Evolutionary conservation across 106 monocot species (phyloP).

Genomic region (Ottelia alismoides): DNA sequence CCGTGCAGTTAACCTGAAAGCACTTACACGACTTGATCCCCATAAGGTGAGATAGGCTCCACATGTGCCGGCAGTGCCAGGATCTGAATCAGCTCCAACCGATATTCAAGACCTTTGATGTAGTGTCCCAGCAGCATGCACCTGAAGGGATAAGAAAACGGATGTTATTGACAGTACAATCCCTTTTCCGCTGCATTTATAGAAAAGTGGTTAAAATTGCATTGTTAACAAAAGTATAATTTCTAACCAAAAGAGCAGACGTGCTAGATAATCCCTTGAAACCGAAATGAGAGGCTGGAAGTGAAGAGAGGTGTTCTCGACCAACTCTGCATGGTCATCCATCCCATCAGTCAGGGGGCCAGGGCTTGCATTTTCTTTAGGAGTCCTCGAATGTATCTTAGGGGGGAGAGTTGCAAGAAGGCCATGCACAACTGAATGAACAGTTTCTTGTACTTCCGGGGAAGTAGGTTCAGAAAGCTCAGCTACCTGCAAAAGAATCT

Average conservation of each 20-base stretch:
- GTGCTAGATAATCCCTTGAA: conserved; percentile 78
- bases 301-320: conserved; percentile 63
- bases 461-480: conserved; percentile 73
- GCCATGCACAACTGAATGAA: conserved; percentile 76
- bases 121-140: conserved; percentile 95
- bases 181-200: not conserved
- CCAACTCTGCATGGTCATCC: conserved; percentile 52
- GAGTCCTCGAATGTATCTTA: conserved; percentile 60
- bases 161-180: not conserved
- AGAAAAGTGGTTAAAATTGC: not conserved
- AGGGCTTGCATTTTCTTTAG: conserved; percentile 33
- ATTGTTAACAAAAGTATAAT: not conserved
- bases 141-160: conserved; percentile 30
- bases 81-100: conserved; percentile 69
- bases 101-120: conserved; percentile 70
- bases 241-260: conserved; percentile 79
- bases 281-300: conserved; percentile 77
- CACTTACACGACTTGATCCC: conserved; percentile 23
- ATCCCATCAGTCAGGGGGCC: conserved; percentile 24
- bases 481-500: conserved; percentile 45
- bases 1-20: too few relatives aligned
- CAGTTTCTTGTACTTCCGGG: conserved; percentile 48
- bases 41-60: conserved; percentile 8
- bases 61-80: conserved; percentile 34
- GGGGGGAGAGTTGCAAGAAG: conserved; percentile 83